Percentiles rank a stretch among this genome's conserved stretches.
Conservation (phyloP, 2,329 filamentous ascomycete genomes). For the Pestalotiopsis sp. region DNA sequence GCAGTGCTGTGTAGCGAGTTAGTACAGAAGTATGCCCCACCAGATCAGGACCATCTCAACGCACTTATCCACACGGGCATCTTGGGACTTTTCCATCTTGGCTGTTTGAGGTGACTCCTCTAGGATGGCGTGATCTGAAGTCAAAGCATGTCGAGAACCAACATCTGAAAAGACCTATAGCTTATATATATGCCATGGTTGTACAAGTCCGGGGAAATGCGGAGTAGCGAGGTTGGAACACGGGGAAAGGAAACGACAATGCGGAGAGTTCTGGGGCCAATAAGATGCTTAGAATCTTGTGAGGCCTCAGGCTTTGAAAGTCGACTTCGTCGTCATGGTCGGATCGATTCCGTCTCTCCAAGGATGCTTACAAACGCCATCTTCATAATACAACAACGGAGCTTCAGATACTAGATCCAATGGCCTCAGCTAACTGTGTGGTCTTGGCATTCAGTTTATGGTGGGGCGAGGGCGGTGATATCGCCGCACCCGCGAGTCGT, state of each 20-base stretch:
- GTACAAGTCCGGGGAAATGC: neutral
- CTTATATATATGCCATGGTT: neutral
- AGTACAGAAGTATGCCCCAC: neutral
- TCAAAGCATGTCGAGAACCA: neutral
- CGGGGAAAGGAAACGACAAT: neutral
- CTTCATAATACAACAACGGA: neutral
- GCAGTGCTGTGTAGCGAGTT: neutral
- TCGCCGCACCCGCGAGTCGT: neutral
- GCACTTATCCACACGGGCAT: neutral
- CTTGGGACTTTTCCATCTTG: neutral
- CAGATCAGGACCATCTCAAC: neutral
- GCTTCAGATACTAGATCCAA: neutral
- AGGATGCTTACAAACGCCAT: neutral
- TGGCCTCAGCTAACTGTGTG: neutral
- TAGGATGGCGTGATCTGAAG: neutral
- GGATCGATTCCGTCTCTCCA: neutral
- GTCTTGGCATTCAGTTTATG: neutral
- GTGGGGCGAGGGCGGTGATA: neutral
- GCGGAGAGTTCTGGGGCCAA: neutral
- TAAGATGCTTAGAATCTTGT: neutral
- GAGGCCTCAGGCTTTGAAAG: neutral
- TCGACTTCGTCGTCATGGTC: neutral
- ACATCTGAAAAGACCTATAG: neutral
- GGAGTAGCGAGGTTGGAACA: neutral
- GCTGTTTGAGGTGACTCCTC: neutral